These are phyloP conservation scores for Rhynchospora pubera DNA, from an alignment of 176 grass and related monocot genomes.

Conservation along the genomic window DNA sequence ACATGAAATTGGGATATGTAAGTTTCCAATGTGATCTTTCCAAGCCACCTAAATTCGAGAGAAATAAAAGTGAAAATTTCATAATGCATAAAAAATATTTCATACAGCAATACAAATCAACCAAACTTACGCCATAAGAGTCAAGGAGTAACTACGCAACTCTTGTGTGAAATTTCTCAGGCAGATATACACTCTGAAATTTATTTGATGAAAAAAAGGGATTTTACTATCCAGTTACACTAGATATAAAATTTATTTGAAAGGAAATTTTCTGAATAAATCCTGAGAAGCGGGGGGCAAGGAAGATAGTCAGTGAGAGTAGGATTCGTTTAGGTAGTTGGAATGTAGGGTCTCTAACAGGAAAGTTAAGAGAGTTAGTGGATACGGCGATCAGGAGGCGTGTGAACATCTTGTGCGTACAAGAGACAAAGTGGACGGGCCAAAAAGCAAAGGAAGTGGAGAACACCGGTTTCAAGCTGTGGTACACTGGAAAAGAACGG, in stretches of 20 bases:
- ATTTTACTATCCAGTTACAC: neutral
- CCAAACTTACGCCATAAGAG: conserved; percentile 34
- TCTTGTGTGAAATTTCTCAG: conserved; percentile 36
- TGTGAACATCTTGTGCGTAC: too few species aligned
- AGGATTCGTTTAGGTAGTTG: too few species aligned
- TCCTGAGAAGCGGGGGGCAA: too few species aligned
- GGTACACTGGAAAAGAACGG: too few species aligned
- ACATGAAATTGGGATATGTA: conserved; percentile 41
- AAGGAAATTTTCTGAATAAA: neutral
- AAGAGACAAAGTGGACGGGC: too few species aligned
- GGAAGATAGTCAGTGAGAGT: too few species aligned
- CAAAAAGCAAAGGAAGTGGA: too few species aligned
- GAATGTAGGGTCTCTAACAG: too few species aligned
- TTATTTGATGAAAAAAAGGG: neutral
- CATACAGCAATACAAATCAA: neutral
- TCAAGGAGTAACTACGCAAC: conserved; percentile 33
- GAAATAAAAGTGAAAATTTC: neutral
- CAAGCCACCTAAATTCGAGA: conserved; percentile 27
- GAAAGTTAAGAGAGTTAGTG: too few species aligned
- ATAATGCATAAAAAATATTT: neutral
- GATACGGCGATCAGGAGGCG: too few species aligned
- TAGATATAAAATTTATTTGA: too few species aligned
- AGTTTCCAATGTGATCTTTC: conserved; percentile 40
- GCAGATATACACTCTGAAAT: conserved; percentile 36
- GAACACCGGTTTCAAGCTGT: too few species aligned